Evolutionary conservation across 2,329 filamentous ascomycete genomes (phyloP), one percentile per base, ranked within the genome.

Genomic region (Penicillium oxalicum): DNA sequence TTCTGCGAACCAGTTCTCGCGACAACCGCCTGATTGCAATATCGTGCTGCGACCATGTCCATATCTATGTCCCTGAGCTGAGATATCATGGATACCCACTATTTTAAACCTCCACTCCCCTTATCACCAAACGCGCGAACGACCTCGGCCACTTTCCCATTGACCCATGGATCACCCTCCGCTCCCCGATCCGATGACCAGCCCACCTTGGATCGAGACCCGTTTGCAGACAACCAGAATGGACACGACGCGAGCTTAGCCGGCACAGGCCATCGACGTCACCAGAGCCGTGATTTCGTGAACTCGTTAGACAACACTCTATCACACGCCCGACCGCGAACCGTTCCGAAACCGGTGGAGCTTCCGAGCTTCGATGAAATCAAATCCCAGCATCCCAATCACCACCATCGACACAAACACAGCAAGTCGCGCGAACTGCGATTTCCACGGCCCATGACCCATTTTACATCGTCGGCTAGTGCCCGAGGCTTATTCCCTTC

Each of bases 371-470:
- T 55, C 24, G 55, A 56, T 41, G 47, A 44, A 1, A 34, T 41
- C 6, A 58, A 48, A 33, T 45, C 50, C n/a, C 29, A 32, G 11
- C 29, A 32, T 11, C 29, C 7, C 29, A 32, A 11, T 11, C 29
- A 32, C 29, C 55, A 51, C 24, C 57, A 57, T 47, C 62, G 61
- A 27, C 60, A 62, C 36, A 62, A 60, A 44, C 55, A 60, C 40
- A 61, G 54, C 58, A 67, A 65, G 48, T 64, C 66, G 29, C 61
- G 62, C 35, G 61, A 67, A 42, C 36, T 55, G 28, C 61, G 61
- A 25, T 51, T 69, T 8, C 64, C 61, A 11, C 62, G 59, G 13
- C 64, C 55, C 32, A 69, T 69, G 65, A 68, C 58, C 39, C 59
- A 64, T 9, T 49, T 65, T 12, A 51, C 60, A 7, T 64, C 66